Percentiles rank a stretch among this genome's conserved stretches.
These are phyloP conservation scores for Nicotiana knightiana DNA, from an alignment of 257 asterid species.

Conservation along the genomic window DNA sequence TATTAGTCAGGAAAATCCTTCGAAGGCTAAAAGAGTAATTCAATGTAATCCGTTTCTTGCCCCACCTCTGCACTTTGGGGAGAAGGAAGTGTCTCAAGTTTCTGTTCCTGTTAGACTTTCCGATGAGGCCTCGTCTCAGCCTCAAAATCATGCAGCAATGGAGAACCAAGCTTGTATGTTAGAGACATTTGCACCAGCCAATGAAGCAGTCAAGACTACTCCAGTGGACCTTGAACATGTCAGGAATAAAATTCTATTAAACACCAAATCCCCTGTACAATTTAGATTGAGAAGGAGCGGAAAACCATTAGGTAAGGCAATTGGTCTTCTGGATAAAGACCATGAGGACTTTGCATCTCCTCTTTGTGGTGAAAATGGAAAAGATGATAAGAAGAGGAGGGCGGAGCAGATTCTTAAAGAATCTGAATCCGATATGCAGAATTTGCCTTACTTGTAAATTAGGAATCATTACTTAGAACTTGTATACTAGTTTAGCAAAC, in stretches of 20 bases:
- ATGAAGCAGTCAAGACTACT: constrained; percentile 28
- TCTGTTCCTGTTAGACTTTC: constrained; percentile 41
- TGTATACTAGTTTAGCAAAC: constrained; percentile 46
- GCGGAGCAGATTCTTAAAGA: constrained; percentile 34
- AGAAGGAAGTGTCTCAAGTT: constrained; percentile 49
- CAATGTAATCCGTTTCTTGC: constrained; percentile 65
- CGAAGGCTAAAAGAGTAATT: constrained; percentile 33
- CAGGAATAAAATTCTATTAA: constrained; percentile 30
- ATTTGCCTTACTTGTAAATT: constrained; percentile 49
- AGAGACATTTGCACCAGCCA: constrained; percentile 36
- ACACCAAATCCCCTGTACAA: constrained; percentile 46
- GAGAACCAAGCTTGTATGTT: constrained; percentile 28
- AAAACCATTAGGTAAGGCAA: constrained; percentile 22
- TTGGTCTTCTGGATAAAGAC: constrained; percentile 5
- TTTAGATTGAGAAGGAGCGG: constrained; percentile 40
- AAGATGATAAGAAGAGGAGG: constrained; percentile 32
- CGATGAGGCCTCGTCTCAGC: constrained; percentile 27
- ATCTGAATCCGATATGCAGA: constrained; percentile 28
- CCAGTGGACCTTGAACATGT: constrained; percentile 27
- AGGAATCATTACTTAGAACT: constrained; percentile 35
- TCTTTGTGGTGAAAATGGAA: constrained; percentile 39
- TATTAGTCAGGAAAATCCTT: constrained; percentile 32
- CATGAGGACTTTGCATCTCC: constrained; percentile 25
- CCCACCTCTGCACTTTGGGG: constrained; percentile 55
- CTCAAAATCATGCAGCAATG: constrained; percentile 20